A percentile compares a stretch with the other conserved stretches of the same genome.
Conservation (phyloP, 768 basidiomycete species). For the Pleurotus giganteus region DNA sequence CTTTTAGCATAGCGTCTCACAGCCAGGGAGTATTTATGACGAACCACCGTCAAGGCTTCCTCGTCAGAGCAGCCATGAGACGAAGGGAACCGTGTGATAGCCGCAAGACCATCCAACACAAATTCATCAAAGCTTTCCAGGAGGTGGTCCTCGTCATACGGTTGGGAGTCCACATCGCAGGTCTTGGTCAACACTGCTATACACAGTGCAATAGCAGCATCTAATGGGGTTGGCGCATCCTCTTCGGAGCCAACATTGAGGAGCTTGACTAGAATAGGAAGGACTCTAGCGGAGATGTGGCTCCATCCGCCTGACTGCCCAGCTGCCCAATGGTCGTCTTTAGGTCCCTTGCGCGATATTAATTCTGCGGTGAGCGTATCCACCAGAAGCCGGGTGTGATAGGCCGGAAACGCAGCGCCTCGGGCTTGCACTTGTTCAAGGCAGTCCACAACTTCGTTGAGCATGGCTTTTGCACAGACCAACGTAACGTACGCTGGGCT, state of each 20-base stretch:
- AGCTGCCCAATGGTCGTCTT: conserved; percentile 4
- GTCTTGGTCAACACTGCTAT: conserved; percentile 6
- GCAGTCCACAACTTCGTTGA: conserved; percentile 7
- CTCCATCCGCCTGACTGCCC: conserved; percentile 3
- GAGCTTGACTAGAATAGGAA: conserved; percentile 7
- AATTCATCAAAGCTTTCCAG: conserved; percentile 1
- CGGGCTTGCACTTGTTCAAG: background rate
- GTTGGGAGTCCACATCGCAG: background rate
- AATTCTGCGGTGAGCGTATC: conserved; percentile 8
- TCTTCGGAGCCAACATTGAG: background rate
- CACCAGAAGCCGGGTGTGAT: conserved; percentile 1
- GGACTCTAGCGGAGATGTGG: conserved; percentile 1
- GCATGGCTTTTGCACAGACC: conserved; percentile 5
- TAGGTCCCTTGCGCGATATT: conserved; percentile 4
- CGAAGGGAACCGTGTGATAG: conserved; percentile 8
- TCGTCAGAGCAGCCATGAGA: conserved; percentile 2
- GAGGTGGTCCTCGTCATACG: background rate
- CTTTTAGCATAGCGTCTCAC: background rate
- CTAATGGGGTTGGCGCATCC: background rate
- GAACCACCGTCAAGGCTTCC: background rate
- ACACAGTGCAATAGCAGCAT: conserved; percentile 5
- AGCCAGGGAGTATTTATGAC: conserved; percentile 3
- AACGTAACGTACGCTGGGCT: background rate
- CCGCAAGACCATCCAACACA: conserved; percentile 4
- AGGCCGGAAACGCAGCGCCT: background rate